A percentile compares a stretch with the other conserved stretches of the same genome.
phyloP scores from a whole-genome alignment of 441 rosid genomes.

The Bruguiera hainesii region DNA sequence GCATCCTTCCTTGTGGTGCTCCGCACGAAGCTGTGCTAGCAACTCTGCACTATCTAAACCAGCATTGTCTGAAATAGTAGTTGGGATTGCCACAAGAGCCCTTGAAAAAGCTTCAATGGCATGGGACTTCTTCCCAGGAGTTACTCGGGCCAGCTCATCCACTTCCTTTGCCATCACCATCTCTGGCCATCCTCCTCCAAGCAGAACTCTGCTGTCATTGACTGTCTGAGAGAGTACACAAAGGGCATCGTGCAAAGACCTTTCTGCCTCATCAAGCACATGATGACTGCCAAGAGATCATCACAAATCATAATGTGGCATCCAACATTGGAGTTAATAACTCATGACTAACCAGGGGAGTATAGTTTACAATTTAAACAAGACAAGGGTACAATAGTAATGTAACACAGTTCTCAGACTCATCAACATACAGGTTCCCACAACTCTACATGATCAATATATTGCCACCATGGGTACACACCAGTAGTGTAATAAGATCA shows the following conservation, averaged over 20 bases:
- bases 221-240: conserved; percentile 97
- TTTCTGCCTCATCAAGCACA: conserved; percentile 96
- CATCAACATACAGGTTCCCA: background rate
- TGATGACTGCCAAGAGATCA: conserved; percentile 60
- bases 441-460: too few relatives aligned
- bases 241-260: conserved; percentile 95
- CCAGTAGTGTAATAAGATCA: background rate
- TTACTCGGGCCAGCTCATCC: conserved; percentile 81
- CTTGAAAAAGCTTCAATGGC: conserved; percentile 93
- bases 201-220: conserved; percentile 85
- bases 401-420: background rate
- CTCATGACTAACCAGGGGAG: too few relatives aligned
- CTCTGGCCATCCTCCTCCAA: conserved; percentile 99
- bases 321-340: too few relatives aligned
- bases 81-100: conserved; percentile 84
- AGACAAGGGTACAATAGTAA: background rate
- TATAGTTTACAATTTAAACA: too few relatives aligned
- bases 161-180: conserved; percentile 98
- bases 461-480: too few relatives aligned
- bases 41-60: conserved; percentile 97
- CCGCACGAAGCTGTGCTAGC: conserved; percentile 94
- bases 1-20: conserved; percentile 84
- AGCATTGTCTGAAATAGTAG: conserved; percentile 93
- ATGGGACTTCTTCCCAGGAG: conserved; percentile 95
- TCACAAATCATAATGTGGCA: conserved; percentile 7